Conservation (phyloP, 2,329 filamentous ascomycete species). For the Ilyonectria destructans region DNA sequence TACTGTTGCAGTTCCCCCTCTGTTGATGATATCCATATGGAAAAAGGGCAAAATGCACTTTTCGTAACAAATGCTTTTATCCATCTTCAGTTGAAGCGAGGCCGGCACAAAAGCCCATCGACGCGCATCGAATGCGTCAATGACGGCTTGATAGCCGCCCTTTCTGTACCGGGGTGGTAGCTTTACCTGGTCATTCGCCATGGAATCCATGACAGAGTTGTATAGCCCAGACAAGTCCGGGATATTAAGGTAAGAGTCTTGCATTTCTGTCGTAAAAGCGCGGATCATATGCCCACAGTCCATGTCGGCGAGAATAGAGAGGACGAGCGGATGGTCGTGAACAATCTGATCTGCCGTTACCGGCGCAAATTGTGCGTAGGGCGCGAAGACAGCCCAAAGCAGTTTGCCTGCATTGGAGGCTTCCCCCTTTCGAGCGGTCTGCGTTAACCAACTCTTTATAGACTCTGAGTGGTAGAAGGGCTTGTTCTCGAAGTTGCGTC, state of each 20-base stretch:
- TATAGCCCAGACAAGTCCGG: neutral
- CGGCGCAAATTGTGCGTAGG: neutral
- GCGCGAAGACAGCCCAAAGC: neutral
- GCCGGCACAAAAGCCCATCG: conserved; percentile 11
- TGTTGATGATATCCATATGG: neutral
- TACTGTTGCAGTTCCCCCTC: conserved; percentile 9
- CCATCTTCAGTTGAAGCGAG: neutral
- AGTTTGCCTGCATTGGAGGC: neutral
- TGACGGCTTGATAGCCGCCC: conserved; percentile 1
- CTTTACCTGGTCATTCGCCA: neutral
- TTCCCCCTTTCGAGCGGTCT: neutral
- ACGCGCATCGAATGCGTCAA: conserved; percentile 2
- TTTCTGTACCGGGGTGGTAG: neutral
- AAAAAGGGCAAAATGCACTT: conserved; percentile 9
- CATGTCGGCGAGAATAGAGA: conserved; percentile 16
- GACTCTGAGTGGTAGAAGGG: neutral
- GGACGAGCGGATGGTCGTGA: neutral
- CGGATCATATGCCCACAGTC: conserved; percentile 23
- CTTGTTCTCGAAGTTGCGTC: neutral
- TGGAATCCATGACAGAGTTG: neutral
- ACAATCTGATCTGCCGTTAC: neutral
- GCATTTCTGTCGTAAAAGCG: neutral
- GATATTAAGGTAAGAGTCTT: neutral
- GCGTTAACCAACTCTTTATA: neutral
- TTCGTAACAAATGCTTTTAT: neutral